A percentile compares a stretch with the other conserved stretches of the same genome.
phyloP scores from a whole-genome alignment of 164 flowering plant species.

The Umbilicus rupestris region DNA sequence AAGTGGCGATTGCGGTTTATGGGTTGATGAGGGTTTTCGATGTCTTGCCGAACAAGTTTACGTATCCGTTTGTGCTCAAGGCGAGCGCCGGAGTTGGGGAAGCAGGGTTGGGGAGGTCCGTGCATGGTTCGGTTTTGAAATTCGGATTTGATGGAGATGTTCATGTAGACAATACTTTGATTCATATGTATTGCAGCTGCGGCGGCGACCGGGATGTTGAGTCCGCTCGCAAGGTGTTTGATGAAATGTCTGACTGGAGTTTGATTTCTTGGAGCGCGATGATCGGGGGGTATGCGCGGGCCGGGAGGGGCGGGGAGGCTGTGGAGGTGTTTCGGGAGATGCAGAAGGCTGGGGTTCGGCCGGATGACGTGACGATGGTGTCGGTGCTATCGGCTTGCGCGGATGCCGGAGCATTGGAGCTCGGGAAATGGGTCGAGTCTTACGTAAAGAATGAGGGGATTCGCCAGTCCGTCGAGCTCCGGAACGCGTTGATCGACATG shows the following conservation, averaged over 20 bases:
- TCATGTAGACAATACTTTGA: slow-evolving; percentile 17
- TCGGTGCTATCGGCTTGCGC: background rate
- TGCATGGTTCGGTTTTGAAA: slow-evolving; percentile 5
- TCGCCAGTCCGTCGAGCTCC: background rate
- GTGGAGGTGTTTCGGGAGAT: slow-evolving; percentile 9
- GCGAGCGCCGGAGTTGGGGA: slow-evolving; percentile 8
- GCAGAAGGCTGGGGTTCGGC: background rate
- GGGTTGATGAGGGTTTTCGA: slow-evolving; percentile 5
- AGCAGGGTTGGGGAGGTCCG: slow-evolving; percentile 1
- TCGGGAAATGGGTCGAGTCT: background rate
- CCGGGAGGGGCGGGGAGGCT: slow-evolving; percentile 4
- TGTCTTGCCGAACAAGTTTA: slow-evolving; percentile 8
- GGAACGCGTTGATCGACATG: slow-evolving; percentile 7
- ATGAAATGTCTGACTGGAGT: slow-evolving; percentile 19
- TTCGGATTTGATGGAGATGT: slow-evolving; percentile 13
- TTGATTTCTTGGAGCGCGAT: slow-evolving; percentile 13
- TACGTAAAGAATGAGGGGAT: background rate
- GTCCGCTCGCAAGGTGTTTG: slow-evolving; percentile 23
- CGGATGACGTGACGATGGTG: background rate
- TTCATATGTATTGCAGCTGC: slow-evolving; percentile 23
- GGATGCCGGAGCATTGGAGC: background rate
- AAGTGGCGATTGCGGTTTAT: background rate
- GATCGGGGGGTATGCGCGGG: slow-evolving; percentile 7
- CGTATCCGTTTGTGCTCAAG: slow-evolving; percentile 13
- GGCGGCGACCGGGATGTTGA: slow-evolving; percentile 14